Percentiles rank a stretch among this genome's conserved stretches.
Evolutionary conservation across 1,139 yeast species (phyloP).

Genomic region (Ogataea hybrid): DNA sequence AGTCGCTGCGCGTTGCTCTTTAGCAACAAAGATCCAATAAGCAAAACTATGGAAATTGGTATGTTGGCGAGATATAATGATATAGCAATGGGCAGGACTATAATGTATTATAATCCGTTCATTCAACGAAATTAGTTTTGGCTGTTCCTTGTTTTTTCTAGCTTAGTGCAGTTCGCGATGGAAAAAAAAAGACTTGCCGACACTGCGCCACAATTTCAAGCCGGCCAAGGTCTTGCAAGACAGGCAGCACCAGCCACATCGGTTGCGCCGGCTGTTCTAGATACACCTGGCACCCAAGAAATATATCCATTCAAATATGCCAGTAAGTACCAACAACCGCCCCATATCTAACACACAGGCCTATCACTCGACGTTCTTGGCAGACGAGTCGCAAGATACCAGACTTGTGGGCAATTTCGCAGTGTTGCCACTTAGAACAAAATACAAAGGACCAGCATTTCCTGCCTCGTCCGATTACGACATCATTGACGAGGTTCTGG

Average conservation of each 20-base stretch:
- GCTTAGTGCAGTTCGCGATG: conserved; percentile 9
- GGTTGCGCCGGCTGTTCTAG: neutral
- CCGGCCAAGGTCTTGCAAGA: neutral
- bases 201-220: conserved; percentile 3
- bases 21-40: conserved; percentile 2
- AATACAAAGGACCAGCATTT: conserved; percentile 87
- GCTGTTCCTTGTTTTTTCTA: conserved; percentile 7
- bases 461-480: conserved; percentile 84
- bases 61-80: neutral
- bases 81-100: conserved; percentile 4
- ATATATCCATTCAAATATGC: conserved; percentile 10
- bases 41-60: neutral
- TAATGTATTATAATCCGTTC: conserved; percentile 9
- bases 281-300: conserved; percentile 5
- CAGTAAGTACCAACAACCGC: conserved; percentile 12
- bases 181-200: conserved; percentile 1
- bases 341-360: conserved; percentile 40
- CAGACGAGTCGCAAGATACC: conserved; percentile 51
- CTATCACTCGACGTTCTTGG: conserved; percentile 85
- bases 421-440: conserved; percentile 78
- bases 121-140: conserved; percentile 6
- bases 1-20: conserved; percentile 1
- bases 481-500: conserved; percentile 85
- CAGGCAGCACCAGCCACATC: conserved; percentile 2
- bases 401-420: conserved; percentile 65